These are phyloP conservation scores for Golubevia sp. DNA, from an alignment of 1,284 basidiomycete species.

Conservation along the genomic window DNA sequence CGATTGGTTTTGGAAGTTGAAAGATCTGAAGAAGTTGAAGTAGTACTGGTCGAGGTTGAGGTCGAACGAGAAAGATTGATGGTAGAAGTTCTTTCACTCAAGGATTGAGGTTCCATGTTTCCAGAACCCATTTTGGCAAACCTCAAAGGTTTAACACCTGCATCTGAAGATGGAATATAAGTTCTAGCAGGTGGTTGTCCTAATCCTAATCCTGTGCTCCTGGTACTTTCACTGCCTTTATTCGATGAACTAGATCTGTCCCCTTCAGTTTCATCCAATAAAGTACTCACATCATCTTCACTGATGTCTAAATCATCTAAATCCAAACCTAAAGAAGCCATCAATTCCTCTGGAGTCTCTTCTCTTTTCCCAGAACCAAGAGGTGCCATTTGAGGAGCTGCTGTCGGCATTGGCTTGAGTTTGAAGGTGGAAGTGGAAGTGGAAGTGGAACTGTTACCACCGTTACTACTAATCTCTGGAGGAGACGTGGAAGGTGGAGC, in stretches of 20 bases:
- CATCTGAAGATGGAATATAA: conserved; percentile 34
- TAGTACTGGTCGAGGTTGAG: too few species aligned
- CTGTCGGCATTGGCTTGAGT: background rate
- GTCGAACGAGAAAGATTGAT: background rate
- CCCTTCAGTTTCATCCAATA: background rate
- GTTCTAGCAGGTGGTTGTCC: conserved; percentile 8
- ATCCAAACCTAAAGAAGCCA: conserved; percentile 28
- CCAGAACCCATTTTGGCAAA: conserved; percentile 35
- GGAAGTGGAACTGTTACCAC: background rate
- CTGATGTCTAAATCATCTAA: background rate
- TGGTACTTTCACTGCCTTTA: background rate
- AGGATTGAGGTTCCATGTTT: conserved; percentile 5
- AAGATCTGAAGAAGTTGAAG: conserved; percentile 14
- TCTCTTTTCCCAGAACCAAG: conserved; percentile 31
- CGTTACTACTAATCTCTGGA: background rate
- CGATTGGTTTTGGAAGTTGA: conserved; percentile 12
- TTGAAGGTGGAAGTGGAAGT: conserved; percentile 20
- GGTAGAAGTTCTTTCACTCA: conserved; percentile 7
- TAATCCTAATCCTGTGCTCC: background rate
- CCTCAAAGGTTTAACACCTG: conserved; percentile 38
- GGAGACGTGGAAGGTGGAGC: background rate
- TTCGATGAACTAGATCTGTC: background rate
- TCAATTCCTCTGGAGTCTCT: conserved; percentile 44
- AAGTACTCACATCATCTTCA: background rate
- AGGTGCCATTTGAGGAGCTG: conserved; percentile 20